phyloP scores from a whole-genome alignment of 805 yeast genomes.

The Blastobotrys terrestris region DNA sequence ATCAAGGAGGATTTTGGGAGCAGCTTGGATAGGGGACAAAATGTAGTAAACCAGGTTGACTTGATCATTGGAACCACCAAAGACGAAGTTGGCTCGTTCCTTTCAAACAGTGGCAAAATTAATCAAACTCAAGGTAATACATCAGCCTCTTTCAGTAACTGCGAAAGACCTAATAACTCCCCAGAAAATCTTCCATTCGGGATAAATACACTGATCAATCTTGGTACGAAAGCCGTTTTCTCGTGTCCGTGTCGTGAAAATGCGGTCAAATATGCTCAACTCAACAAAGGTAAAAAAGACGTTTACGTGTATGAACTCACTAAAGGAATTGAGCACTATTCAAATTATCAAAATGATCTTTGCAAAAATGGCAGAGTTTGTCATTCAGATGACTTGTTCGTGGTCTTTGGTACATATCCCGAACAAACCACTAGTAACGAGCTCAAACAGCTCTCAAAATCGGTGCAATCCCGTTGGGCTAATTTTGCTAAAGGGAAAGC shows the following conservation, averaged over 20 bases:
- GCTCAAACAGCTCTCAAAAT: conserved; percentile 17
- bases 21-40: conserved; percentile 8
- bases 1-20: conserved; percentile 17
- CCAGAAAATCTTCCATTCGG: neutral
- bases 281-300: too few species aligned
- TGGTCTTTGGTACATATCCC: conserved; percentile 24
- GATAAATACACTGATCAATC: conserved; percentile 4
- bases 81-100: conserved; percentile 22
- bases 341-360: conserved; percentile 22
- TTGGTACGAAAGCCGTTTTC: conserved; percentile 22
- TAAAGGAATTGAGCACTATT: conserved; percentile 16
- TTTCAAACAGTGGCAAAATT: conserved; percentile 1
- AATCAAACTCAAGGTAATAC: too few species aligned
- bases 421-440: conserved; percentile 10
- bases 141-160: too few species aligned
- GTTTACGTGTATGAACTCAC: too few species aligned
- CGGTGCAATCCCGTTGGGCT: conserved; percentile 26
- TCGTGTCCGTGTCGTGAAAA: conserved; percentile 21
- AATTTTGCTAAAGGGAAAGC: conserved; percentile 21
- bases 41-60: conserved; percentile 19
- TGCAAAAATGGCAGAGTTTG: conserved; percentile 19
- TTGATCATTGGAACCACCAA: conserved; percentile 22
- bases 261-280: neutral
- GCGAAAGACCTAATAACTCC: too few species aligned
- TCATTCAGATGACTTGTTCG: conserved; percentile 27